Conservation (phyloP, 345 rosid genomes). For the Corchorus capsularis region DNA sequence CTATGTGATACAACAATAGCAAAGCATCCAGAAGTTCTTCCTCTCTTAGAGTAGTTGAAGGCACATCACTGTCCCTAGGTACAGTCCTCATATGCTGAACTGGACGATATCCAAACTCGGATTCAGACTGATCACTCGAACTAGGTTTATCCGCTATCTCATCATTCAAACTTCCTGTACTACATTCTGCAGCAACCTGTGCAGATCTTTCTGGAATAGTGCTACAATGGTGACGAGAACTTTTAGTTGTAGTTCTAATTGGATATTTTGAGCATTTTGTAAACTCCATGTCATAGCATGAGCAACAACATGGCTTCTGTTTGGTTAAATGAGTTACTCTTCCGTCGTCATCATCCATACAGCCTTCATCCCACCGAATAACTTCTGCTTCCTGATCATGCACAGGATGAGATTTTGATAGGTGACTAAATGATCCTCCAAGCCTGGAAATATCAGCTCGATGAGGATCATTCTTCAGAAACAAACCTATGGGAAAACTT, state of each 20-base stretch:
- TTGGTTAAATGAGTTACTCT: conserved; percentile 74
- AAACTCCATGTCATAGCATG: conserved; percentile 67
- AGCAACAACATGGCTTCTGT: conserved; percentile 95
- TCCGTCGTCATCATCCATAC: conserved; percentile 77
- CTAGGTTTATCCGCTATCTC: conserved; percentile 93
- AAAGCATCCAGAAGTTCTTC: conserved; percentile 90
- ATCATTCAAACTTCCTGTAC: conserved; percentile 71
- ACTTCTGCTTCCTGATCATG: conserved; percentile 67
- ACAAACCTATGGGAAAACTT: conserved; percentile 76
- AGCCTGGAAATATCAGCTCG: conserved; percentile 87
- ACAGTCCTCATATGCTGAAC: conserved; percentile 53
- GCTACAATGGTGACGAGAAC: conserved; percentile 62
- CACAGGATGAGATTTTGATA: conserved; percentile 70
- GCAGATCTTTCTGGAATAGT: conserved; percentile 81
- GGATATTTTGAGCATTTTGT: conserved; percentile 66
- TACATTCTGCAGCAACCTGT: conserved; percentile 85
- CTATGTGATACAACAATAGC: conserved; percentile 76
- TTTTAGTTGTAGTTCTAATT: conserved; percentile 50
- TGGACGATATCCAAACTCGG: conserved; percentile 76
- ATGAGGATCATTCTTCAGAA: conserved; percentile 78
- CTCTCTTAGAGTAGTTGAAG: conserved; percentile 73
- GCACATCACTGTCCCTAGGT: conserved; percentile 52
- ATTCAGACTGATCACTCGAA: conserved; percentile 81
- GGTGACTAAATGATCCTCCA: conserved; percentile 88
- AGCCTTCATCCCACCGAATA: conserved; percentile 96